These are phyloP conservation scores for Chlamydomonas asymmetrica DNA, from an alignment of 139 green algal genomes.

Conservation along the genomic window DNA sequence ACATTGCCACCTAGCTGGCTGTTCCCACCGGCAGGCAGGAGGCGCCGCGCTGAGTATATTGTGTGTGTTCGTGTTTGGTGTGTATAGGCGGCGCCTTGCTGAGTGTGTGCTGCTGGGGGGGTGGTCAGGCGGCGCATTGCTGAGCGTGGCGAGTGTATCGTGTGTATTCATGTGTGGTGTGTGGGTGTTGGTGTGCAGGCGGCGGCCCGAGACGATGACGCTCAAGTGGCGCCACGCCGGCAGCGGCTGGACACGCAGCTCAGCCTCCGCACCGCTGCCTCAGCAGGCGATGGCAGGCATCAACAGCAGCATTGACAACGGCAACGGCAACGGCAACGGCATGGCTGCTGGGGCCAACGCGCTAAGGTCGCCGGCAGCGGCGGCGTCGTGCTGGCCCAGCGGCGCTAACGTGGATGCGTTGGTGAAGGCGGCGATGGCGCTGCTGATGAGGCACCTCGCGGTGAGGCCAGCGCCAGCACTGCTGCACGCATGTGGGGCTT, in stretches of 20 bases:
- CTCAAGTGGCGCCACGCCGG: constrained; percentile 70
- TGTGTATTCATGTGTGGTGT: too few species aligned
- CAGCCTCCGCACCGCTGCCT: constrained; percentile 33
- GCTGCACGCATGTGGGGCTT: too few species aligned
- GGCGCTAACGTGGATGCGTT: constrained; percentile 43
- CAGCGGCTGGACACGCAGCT: constrained; percentile 53
- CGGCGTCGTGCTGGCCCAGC: not conserved
- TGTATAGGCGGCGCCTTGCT: too few species aligned
- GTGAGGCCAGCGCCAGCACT: too few species aligned
- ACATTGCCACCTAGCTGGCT: too few species aligned
- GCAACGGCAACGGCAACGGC: constrained; percentile 16
- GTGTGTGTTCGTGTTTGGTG: too few species aligned
- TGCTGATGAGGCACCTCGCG: constrained; percentile 40
- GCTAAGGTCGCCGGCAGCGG: constrained; percentile 14
- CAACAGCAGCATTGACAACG: constrained; percentile 4
- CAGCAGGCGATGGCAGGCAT: not conserved
- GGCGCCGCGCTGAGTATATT: too few species aligned
- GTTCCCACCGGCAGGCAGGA: too few species aligned
- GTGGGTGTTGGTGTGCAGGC: too few species aligned
- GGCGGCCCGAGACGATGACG: constrained; percentile 50
- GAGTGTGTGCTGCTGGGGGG: too few species aligned
- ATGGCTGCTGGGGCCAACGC: not conserved
- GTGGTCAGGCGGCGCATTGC: too few species aligned
- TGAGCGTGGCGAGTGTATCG: too few species aligned
- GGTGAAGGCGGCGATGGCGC: constrained; percentile 30